Evolutionary conservation across 805 yeast species (phyloP).

Genomic region (Cyberlindnera amylophila): DNA sequence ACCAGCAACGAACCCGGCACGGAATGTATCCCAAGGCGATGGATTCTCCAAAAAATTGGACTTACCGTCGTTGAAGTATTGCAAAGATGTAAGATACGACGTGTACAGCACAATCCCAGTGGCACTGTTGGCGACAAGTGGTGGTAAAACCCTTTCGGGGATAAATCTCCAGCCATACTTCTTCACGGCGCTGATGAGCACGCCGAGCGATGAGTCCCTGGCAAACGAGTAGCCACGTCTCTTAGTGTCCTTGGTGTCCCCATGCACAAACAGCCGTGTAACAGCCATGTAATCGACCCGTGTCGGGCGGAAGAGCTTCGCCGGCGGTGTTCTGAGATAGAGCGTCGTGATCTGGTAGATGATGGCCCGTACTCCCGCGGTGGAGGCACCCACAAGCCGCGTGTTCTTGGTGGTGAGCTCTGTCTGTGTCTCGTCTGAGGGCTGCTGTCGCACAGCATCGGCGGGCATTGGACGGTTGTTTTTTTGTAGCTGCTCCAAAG

Average conservation of each 20-base stretch:
- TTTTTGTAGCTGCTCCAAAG: no score
- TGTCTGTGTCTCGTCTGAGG: conserved; percentile 3
- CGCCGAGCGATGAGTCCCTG: conserved; percentile 75
- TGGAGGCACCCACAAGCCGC: conserved; percentile 66
- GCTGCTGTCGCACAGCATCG: background rate
- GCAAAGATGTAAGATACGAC: conserved; percentile 61
- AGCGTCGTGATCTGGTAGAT: conserved; percentile 74
- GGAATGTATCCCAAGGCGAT: conserved; percentile 50
- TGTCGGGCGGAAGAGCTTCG: conserved; percentile 86
- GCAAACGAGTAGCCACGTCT: conserved; percentile 39
- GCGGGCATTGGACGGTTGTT: no score
- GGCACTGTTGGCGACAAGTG: conserved; percentile 82
- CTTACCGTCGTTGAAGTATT: conserved; percentile 29
- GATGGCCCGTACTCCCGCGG: conserved; percentile 84
- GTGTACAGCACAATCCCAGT: conserved; percentile 85
- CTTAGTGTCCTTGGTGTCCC: conserved; percentile 34
- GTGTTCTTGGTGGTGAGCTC: conserved; percentile 38
- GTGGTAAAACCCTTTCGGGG: conserved; percentile 79
- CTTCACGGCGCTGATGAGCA: conserved; percentile 64
- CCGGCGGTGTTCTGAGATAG: conserved; percentile 73
- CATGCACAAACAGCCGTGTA: conserved; percentile 49
- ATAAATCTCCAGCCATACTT: conserved; percentile 83
- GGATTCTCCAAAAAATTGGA: conserved; percentile 23
- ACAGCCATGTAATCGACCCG: conserved; percentile 81
- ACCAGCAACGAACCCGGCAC: conserved; percentile 86